Evolutionary conservation across 1,284 basidiomycete species (phyloP).

Genomic region (Trichosporon inkin): DNA sequence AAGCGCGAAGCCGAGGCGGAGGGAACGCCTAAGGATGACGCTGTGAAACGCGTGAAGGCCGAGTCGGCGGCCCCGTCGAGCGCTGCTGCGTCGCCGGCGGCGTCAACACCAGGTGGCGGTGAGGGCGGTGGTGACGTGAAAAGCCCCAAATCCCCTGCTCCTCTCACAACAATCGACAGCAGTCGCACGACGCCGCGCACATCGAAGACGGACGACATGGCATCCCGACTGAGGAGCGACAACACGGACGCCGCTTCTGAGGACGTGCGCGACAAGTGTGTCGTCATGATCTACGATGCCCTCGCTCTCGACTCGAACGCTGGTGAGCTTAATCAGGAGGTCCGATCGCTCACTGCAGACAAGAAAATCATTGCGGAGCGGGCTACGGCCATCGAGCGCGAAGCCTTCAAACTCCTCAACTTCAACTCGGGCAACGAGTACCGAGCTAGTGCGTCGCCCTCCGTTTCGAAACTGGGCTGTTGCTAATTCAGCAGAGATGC

Average conservation of each 20-base stretch:
- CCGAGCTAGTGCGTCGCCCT: conserved; percentile 42
- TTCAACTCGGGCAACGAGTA: conserved; percentile 48
- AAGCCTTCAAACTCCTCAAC: conserved; percentile 44
- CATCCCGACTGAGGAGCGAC: conserved; percentile 33
- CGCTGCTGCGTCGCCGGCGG: conserved; percentile 11
- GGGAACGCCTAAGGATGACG: conserved; percentile 26
- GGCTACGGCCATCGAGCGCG: conserved; percentile 51
- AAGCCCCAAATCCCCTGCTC: conserved; percentile 13
- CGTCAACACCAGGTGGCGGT: conserved; percentile 4
- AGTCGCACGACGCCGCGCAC: conserved; percentile 56
- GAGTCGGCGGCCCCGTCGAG: conserved; percentile 17
- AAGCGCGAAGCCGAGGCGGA: conserved; percentile 33
- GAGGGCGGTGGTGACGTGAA: conserved; percentile 15
- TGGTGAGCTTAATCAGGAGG: conserved; percentile 58
- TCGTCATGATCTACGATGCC: conserved; percentile 86
- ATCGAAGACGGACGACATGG: conserved; percentile 65
- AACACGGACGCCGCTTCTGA: conserved; percentile 58
- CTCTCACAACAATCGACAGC: conserved; percentile 52
- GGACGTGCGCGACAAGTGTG: conserved; percentile 70
- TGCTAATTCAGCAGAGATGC: conserved; percentile 64
- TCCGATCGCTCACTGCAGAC: conserved; percentile 29
- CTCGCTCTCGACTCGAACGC: conserved; percentile 77
- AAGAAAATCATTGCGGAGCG: conserved; percentile 48
- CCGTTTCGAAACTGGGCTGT: too few species aligned
- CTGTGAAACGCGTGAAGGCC: conserved; percentile 38